Evolutionary conservation across 2,329 filamentous ascomycete genomes (phyloP).

Genomic region (Phaeosphaeriaceae sp.): DNA sequence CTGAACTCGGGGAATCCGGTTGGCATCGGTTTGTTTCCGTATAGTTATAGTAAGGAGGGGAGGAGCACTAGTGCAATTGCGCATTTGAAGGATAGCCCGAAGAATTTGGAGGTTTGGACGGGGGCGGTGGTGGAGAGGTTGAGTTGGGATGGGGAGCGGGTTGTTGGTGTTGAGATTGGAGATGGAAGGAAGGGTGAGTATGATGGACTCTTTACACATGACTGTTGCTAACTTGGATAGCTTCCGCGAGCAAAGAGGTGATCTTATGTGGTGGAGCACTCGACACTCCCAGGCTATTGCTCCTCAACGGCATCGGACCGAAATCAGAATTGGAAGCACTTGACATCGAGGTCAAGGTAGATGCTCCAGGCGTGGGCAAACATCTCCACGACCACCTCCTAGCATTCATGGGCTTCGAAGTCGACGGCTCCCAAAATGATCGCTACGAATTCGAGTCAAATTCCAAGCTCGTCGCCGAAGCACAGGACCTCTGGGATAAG

Average conservation of each 20-base stretch:
- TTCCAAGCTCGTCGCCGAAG: slow-evolving; percentile 47
- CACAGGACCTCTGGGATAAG: slow-evolving; percentile 53
- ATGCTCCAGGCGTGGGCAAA: slow-evolving; percentile 54
- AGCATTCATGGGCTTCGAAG: slow-evolving; percentile 55
- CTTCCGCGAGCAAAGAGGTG: slow-evolving; percentile 41
- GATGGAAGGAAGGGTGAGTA: slow-evolving; percentile 42
- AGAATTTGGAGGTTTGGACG: slow-evolving; percentile 63
- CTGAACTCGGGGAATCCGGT: slow-evolving; percentile 48
- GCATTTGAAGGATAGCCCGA: slow-evolving; percentile 49
- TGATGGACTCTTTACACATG: neutral
- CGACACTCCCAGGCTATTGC: slow-evolving; percentile 50
- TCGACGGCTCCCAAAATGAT: slow-evolving; percentile 46
- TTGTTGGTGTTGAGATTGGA: slow-evolving; percentile 35
- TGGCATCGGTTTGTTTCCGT: slow-evolving; percentile 37
- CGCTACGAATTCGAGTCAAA: slow-evolving; percentile 50
- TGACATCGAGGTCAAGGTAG: slow-evolving; percentile 50
- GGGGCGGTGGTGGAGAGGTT: slow-evolving; percentile 53
- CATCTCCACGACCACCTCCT: slow-evolving; percentile 55
- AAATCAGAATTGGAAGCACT: slow-evolving; percentile 50
- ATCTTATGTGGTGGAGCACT: slow-evolving; percentile 43
- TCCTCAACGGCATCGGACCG: slow-evolving; percentile 59
- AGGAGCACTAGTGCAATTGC: slow-evolving; percentile 43
- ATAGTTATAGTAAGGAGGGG: slow-evolving; percentile 48
- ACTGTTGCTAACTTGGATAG: slow-evolving; percentile 12
- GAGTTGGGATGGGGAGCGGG: slow-evolving; percentile 34